These are phyloP conservation scores for Pythium monospermum DNA, from an alignment of 352 stramenopile species.

Conservation along the genomic window DNA sequence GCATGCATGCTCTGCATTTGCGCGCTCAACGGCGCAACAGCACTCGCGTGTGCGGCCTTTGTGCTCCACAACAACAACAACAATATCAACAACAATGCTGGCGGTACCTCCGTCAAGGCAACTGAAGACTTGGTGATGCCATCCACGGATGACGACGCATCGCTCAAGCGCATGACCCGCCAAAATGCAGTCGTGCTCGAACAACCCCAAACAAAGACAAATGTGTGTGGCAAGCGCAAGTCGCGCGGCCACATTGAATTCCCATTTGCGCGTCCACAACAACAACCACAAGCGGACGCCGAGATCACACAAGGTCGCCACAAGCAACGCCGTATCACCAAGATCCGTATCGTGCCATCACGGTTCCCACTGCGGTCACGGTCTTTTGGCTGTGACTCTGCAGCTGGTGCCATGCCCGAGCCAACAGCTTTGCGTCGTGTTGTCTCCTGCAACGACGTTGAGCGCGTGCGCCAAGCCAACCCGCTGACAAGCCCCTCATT, in stretches of 20 bases:
- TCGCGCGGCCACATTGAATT: slow-evolving; percentile 19
- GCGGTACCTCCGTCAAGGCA: too few species aligned
- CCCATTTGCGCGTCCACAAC: slow-evolving; percentile 7
- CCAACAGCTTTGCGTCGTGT: slow-evolving; percentile 20
- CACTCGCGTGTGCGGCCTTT: slow-evolving; percentile 21
- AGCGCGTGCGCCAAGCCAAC: neutral
- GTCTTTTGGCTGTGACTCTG: slow-evolving; percentile 11
- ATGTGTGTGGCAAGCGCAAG: slow-evolving; percentile 31
- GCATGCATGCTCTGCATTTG: slow-evolving; percentile 28
- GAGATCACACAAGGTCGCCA: slow-evolving; percentile 13
- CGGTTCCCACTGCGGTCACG: slow-evolving; percentile 1
- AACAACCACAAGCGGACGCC: slow-evolving; percentile 5
- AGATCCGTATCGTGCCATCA: slow-evolving; percentile 2
- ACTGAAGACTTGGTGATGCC: too few species aligned
- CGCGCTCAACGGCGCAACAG: slow-evolving; percentile 19
- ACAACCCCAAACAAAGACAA: neutral
- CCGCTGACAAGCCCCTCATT: neutral
- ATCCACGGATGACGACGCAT: neutral
- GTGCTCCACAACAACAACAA: slow-evolving; percentile 20
- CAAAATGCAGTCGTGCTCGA: slow-evolving; percentile 11
- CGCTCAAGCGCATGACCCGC: slow-evolving; percentile 3
- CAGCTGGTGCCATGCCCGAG: neutral
- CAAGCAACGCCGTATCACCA: slow-evolving; percentile 20
- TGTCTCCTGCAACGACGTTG: slow-evolving; percentile 18
- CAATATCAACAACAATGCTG: neutral